Conservation (phyloP, 345 rosid species). For the Psidium guajava region DNA sequence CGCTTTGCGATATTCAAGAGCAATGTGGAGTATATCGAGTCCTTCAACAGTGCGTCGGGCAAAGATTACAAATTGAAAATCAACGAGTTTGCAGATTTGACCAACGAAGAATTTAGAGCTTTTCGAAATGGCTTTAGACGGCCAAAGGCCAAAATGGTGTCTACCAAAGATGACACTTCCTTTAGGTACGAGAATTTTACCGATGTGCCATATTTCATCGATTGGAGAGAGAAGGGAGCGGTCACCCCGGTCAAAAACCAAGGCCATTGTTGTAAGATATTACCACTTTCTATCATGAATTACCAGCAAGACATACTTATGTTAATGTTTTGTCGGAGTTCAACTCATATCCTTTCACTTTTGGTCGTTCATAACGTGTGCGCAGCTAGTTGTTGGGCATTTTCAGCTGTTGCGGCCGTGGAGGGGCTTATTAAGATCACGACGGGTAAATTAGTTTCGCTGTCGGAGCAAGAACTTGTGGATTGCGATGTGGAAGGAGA, state of each 20-base stretch:
- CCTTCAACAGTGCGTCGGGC: conserved; percentile 17
- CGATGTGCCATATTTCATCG: background rate
- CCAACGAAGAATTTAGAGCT: conserved; percentile 41
- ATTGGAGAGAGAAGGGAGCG: conserved; percentile 7
- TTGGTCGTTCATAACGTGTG: background rate
- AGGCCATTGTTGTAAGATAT: background rate
- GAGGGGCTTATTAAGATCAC: conserved; percentile 49
- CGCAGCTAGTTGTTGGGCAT: conserved; percentile 72
- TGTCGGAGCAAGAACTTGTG: conserved; percentile 58
- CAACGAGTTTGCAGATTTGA: conserved; percentile 44
- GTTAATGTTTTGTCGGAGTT: background rate
- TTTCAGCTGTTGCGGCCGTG: conserved; percentile 51
- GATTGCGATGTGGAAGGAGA: conserved; percentile 25
- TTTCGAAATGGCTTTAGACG: conserved; percentile 24
- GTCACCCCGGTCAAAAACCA: conserved; percentile 1
- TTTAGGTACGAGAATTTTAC: background rate
- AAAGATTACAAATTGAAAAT: conserved; percentile 35
- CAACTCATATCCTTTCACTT: background rate
- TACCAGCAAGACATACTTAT: background rate
- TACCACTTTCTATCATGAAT: background rate
- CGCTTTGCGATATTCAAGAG: conserved; percentile 29
- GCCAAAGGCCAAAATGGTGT: background rate
- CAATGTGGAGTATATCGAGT: conserved; percentile 21
- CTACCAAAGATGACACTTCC: background rate
- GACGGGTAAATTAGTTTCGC: conserved; percentile 34